These are phyloP conservation scores for Hericium alpestre DNA, from an alignment of 768 basidiomycete genomes.

Conservation along the genomic window DNA sequence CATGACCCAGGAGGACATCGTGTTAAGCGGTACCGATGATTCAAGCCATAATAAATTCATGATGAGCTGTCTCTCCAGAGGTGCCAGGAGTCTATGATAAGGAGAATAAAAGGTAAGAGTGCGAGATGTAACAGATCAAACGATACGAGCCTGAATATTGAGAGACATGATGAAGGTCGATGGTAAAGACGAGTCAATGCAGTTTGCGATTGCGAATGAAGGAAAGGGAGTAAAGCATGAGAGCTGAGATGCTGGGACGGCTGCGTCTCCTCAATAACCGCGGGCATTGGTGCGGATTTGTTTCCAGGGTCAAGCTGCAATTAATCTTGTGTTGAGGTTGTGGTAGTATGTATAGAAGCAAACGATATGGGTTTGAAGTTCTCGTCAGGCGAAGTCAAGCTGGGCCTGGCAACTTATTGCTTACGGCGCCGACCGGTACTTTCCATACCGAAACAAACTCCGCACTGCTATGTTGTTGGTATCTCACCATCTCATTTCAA, in stretches of 20 bases:
- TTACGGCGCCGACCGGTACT: no score
- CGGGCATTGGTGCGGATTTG: constrained; percentile 3
- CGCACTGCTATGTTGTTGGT: no score
- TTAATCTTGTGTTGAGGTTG: no score
- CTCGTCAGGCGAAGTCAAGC: no score
- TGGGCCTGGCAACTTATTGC: no score
- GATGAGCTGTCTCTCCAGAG: constrained; percentile 74
- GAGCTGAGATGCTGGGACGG: constrained; percentile 1
- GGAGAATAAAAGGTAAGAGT: neutral
- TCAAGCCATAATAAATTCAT: constrained; percentile 90
- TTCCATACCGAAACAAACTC: no score
- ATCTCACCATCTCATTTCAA: no score
- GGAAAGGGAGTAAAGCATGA: constrained; percentile 68
- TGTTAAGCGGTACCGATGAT: constrained; percentile 50
- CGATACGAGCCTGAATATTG: constrained; percentile 65
- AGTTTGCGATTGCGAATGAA: constrained; percentile 71
- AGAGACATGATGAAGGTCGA: constrained; percentile 79
- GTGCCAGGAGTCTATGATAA: constrained; percentile 51
- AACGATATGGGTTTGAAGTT: no score
- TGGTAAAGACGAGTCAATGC: constrained; percentile 73
- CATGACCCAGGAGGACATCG: constrained; percentile 69
- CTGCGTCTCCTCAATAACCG: constrained; percentile 4
- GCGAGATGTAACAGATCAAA: neutral
- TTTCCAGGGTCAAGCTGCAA: neutral
- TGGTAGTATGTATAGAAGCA: no score